phyloP scores from a whole-genome alignment of 805 yeast species.

The Nakazawaea laoshanensis region DNA sequence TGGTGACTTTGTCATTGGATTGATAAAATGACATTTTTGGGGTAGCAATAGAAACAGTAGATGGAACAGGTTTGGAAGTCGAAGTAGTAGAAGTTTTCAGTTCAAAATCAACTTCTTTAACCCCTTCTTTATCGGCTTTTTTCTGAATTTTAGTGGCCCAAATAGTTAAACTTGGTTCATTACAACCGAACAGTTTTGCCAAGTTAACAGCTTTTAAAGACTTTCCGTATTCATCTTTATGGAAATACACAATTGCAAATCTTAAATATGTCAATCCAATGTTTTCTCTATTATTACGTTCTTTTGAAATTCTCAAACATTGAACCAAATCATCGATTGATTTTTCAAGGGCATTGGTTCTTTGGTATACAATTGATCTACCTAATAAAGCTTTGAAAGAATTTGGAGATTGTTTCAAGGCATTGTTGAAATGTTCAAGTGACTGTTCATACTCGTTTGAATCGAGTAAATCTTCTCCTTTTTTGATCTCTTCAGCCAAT shows the following conservation, averaged over 20 bases:
- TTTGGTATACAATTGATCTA: conserved; percentile 40
- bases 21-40: conserved; percentile 71
- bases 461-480: conserved; percentile 34
- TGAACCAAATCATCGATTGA: conserved; percentile 37
- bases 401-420: conserved; percentile 32
- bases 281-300: conserved; percentile 34
- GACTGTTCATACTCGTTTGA: conserved; percentile 38
- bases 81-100: neutral
- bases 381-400: conserved; percentile 40
- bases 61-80: neutral
- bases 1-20: conserved; percentile 40
- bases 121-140: conserved; percentile 21
- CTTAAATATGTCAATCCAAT: conserved; percentile 41
- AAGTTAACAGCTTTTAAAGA: conserved; percentile 33
- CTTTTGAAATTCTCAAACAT: conserved; percentile 37
- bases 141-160: conserved; percentile 35
- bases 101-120: conserved; percentile 21
- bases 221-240: conserved; percentile 28
- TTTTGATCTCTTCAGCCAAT: conserved; percentile 21
- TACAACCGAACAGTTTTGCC: conserved; percentile 33
- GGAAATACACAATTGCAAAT: conserved; percentile 37
- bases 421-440: conserved; percentile 26
- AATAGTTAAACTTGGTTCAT: conserved; percentile 37
- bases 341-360: conserved; percentile 34
- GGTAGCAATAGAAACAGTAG: conserved; percentile 12